phyloP scores from a whole-genome alignment of 352 stramenopile species.

The Peronospora farinosa region DNA sequence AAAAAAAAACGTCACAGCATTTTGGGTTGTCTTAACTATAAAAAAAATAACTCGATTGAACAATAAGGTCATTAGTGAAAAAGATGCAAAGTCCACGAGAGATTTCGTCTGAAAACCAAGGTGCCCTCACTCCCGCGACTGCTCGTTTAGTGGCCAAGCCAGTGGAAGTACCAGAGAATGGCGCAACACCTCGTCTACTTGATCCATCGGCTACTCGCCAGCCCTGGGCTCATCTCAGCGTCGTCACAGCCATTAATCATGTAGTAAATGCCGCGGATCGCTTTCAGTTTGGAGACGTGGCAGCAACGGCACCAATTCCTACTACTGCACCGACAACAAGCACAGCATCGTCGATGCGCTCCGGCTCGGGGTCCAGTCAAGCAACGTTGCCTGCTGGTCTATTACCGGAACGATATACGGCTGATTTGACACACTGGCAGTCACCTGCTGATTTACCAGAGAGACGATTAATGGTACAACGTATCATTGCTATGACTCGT shows the following conservation, averaged over 20 bases:
- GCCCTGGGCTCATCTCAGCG: constrained; percentile 68
- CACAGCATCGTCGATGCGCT: constrained; percentile 39
- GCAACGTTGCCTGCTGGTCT: constrained; percentile 42
- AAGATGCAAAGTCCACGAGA: constrained; percentile 45
- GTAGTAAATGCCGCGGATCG: constrained; percentile 12
- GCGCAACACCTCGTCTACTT: constrained; percentile 48
- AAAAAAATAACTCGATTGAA: too few species aligned
- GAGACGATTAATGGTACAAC: constrained; percentile 77
- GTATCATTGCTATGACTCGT: constrained; percentile 83
- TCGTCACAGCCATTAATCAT: constrained; percentile 40
- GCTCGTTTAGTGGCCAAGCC: constrained; percentile 49
- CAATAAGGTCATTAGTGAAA: neutral
- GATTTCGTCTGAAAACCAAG: constrained; percentile 67
- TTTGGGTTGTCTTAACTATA: too few species aligned
- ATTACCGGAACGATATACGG: constrained; percentile 70
- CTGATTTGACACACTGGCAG: constrained; percentile 78
- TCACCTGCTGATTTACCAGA: constrained; percentile 74
- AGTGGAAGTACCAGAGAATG: constrained; percentile 24
- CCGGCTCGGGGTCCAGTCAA: constrained; percentile 38
- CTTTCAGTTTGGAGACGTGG: constrained; percentile 3
- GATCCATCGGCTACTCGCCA: constrained; percentile 39
- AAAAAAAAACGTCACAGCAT: neutral
- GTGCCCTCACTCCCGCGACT: constrained; percentile 58
- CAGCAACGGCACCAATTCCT: neutral
- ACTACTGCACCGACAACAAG: constrained; percentile 10